phyloP scores from a whole-genome alignment of 495 filamentous ascomycete species.

The Neurospora sp. region DNA sequence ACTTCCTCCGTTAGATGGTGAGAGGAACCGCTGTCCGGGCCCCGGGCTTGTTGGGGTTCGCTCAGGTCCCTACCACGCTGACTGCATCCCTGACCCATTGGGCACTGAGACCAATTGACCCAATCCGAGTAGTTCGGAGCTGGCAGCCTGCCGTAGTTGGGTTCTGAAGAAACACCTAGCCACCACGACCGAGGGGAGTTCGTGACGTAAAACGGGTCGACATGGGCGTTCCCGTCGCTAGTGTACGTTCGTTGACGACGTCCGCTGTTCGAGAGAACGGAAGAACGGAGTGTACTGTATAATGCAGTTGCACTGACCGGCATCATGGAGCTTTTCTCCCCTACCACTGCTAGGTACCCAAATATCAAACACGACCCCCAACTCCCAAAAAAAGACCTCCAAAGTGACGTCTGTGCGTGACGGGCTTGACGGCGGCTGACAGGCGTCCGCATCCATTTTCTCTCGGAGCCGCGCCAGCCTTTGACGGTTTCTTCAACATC shows the following conservation, averaged over 20 bases:
- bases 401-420: background rate
- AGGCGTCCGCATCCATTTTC: background rate
- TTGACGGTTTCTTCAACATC: background rate
- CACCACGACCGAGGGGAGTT: background rate
- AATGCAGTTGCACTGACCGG: background rate
- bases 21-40: background rate
- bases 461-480: background rate
- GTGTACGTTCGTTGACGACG: background rate
- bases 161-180: background rate
- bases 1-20: background rate
- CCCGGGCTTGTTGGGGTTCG: background rate
- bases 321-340: background rate
- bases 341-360: background rate
- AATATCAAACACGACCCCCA: background rate
- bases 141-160: background rate
- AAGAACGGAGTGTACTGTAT: background rate
- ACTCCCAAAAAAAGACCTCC: background rate
- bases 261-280: background rate
- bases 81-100: background rate
- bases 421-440: background rate
- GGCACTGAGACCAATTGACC: background rate
- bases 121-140: background rate
- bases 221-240: background rate
- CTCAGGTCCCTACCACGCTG: background rate
- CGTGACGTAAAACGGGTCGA: background rate